phyloP scores from a whole-genome alignment of 768 basidiomycete species.

The Agrocybe chaxingu region DNA sequence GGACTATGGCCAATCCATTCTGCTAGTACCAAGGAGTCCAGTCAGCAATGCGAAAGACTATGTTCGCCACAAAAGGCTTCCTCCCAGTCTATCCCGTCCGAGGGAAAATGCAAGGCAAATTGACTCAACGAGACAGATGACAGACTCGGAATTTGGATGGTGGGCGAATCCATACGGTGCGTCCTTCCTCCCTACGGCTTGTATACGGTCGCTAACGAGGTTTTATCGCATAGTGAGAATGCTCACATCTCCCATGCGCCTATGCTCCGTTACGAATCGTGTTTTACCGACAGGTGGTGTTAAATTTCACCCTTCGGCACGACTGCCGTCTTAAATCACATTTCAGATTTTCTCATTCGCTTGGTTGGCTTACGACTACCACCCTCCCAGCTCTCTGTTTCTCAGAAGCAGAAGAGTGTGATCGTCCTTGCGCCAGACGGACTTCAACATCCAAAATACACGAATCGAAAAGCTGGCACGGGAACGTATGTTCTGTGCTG shows the following conservation, averaged over 20 bases:
- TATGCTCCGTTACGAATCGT: constrained; percentile 46
- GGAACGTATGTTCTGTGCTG: constrained; percentile 62
- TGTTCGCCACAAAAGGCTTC: constrained; percentile 52
- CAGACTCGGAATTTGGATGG: constrained; percentile 57
- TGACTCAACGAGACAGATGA: constrained; percentile 56
- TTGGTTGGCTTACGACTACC: constrained; percentile 48
- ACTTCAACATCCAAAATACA: constrained; percentile 63
- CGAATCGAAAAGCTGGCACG: constrained; percentile 37
- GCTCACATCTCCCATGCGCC: constrained; percentile 61
- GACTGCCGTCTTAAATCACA: not conserved
- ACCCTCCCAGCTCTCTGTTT: constrained; percentile 3
- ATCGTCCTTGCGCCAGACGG: constrained; percentile 48
- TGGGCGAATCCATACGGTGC: constrained; percentile 77
- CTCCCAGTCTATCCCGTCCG: constrained; percentile 41
- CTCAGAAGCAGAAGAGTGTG: constrained; percentile 3
- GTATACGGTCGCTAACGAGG: not conserved
- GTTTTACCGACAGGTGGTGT: constrained; percentile 56
- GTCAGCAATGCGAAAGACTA: constrained; percentile 49
- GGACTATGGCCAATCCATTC: constrained; percentile 51
- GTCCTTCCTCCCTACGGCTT: constrained; percentile 14
- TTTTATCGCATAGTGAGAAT: constrained; percentile 54
- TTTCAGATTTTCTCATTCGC: constrained; percentile 64
- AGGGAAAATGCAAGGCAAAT: constrained; percentile 16
- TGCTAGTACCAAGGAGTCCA: constrained; percentile 52
- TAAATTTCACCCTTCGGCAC: not conserved